Base-by-base conservation (phyloP, 2,329 filamentous ascomycete species). In the Trichoderma breve region DNA sequence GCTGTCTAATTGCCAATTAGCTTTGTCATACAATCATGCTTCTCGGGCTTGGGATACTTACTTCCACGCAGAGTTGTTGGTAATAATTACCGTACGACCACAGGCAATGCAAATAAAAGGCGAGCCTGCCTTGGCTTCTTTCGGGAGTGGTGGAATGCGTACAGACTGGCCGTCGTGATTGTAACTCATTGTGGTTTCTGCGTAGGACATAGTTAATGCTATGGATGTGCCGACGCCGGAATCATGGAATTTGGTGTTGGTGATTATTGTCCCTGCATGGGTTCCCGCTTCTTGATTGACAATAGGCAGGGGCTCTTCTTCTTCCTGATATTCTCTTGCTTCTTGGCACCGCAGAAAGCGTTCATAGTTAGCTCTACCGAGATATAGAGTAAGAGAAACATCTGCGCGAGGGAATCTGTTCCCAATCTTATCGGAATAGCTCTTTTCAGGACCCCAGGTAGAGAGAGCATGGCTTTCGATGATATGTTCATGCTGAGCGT, bases 71-170 rank as follows among this genome's bases (percentile, higher is more conserved):
- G 53, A 43, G 7, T 67, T 43, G 7, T 58, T 67, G 1, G 53
- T 58, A 4, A 67, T 32, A 7, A 58, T 18, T 6, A 67, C 26
- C 11, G 24, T 58, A 18, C 34, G 51, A 2, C 34, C 34, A 30
- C 64, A 67, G 6, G 53, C 64, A 21, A 58, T 5, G 9, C 64
- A 67, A 32, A 24, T 30, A 24, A 67, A 67, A 6, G 51, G 64
- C 12, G 34, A 15, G 34, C 64, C 64, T 3, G 26, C 3, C 8
- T 67, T 67, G 32, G 64, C 64, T 14, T 30, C 51, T n/a, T 43
- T 43, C 1, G 64, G 14, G 3, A 67, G 53, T 1, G 32, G 64
- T 0, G 64, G 64, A 12, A 67, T 58, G 24, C 64, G 64, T 14
- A 67, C 53, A 2, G 64, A 30, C 18, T 67, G 32, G 4, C 24